These are phyloP conservation scores for Tolypocladium sp. DNA, from an alignment of 2,329 filamentous ascomycete species.

Conservation along the genomic window DNA sequence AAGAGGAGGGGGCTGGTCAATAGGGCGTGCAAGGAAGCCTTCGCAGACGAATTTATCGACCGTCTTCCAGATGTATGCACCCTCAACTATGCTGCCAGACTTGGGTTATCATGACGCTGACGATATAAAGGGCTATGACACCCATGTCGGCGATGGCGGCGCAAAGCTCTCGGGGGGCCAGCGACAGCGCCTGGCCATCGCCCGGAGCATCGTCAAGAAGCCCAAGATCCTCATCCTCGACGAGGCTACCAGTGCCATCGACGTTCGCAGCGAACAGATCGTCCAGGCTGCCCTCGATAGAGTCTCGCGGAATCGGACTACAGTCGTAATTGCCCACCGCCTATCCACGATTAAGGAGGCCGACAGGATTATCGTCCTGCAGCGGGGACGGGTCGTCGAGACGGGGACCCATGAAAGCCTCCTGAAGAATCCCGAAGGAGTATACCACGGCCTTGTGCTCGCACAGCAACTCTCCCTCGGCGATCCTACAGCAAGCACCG, in stretches of 20 bases:
- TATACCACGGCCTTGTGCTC: slow-evolving; percentile 61
- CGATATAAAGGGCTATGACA: slow-evolving; percentile 52
- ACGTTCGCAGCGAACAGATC: slow-evolving; percentile 45
- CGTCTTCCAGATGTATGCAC: slow-evolving; percentile 44
- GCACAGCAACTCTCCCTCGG: slow-evolving; percentile 50
- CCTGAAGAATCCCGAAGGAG: slow-evolving; percentile 46
- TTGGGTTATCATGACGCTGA: too few species aligned
- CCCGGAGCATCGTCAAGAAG: slow-evolving; percentile 62
- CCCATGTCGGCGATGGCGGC: slow-evolving; percentile 66
- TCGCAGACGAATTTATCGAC: slow-evolving; percentile 60
- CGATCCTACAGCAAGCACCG: slow-evolving; percentile 24
- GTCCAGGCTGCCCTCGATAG: slow-evolving; percentile 57
- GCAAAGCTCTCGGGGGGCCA: slow-evolving; percentile 78
- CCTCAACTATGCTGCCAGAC: slow-evolving; percentile 1
- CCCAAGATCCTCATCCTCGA: slow-evolving; percentile 67
- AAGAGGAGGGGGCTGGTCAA: slow-evolving; percentile 50
- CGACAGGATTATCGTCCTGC: slow-evolving; percentile 69
- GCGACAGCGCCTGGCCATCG: slow-evolving; percentile 70
- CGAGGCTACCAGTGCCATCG: slow-evolving; percentile 63
- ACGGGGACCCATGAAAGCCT: slow-evolving; percentile 68
- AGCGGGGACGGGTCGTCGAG: slow-evolving; percentile 62
- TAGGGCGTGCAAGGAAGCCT: slow-evolving; percentile 57
- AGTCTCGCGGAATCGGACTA: slow-evolving; percentile 55
- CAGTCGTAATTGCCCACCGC: slow-evolving; percentile 65
- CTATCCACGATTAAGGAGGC: slow-evolving; percentile 69